phyloP scores from a whole-genome alignment of 208 protist genomes.

The Leishmania amazonensis region DNA sequence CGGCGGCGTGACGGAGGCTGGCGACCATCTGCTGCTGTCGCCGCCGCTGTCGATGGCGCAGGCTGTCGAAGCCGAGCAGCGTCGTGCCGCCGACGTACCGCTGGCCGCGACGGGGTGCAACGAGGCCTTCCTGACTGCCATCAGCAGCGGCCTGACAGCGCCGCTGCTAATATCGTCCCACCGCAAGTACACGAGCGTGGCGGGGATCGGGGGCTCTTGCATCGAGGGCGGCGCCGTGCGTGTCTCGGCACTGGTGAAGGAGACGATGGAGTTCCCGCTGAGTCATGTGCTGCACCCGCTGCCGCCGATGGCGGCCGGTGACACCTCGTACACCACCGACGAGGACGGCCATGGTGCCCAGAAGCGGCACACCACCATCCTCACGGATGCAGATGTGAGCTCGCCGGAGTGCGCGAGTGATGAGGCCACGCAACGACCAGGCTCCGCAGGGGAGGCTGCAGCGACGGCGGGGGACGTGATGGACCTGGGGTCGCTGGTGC shows the following conservation, averaged over 20 bases:
- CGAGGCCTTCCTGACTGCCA: slow-evolving; percentile 43
- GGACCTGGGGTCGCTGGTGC: slow-evolving; percentile 45
- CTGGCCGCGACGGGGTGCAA: not conserved
- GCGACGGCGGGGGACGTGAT: not conserved
- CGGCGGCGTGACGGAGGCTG: not conserved
- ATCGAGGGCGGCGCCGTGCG: slow-evolving; percentile 57
- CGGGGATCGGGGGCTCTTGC: slow-evolving; percentile 60
- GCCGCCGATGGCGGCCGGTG: not conserved
- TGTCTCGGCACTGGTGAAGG: slow-evolving; percentile 46
- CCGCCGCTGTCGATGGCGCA: not conserved
- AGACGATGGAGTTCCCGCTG: slow-evolving; percentile 41
- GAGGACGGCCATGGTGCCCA: not conserved
- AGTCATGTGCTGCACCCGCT: slow-evolving; percentile 15
- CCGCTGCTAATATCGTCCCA: slow-evolving; percentile 60
- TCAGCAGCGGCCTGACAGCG: slow-evolving; percentile 32
- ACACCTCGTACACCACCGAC: not conserved
- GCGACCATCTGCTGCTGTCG: not conserved
- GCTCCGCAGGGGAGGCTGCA: not conserved
- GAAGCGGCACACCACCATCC: not conserved
- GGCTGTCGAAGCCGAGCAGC: slow-evolving; percentile 10
- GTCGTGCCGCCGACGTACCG: slow-evolving; percentile 5
- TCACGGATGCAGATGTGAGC: not conserved
- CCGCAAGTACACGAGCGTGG: slow-evolving; percentile 54
- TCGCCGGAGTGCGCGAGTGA: not conserved
- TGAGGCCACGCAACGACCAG: not conserved